Base-by-base conservation (phyloP, 805 yeast species). In the Pichia californica region DNA sequence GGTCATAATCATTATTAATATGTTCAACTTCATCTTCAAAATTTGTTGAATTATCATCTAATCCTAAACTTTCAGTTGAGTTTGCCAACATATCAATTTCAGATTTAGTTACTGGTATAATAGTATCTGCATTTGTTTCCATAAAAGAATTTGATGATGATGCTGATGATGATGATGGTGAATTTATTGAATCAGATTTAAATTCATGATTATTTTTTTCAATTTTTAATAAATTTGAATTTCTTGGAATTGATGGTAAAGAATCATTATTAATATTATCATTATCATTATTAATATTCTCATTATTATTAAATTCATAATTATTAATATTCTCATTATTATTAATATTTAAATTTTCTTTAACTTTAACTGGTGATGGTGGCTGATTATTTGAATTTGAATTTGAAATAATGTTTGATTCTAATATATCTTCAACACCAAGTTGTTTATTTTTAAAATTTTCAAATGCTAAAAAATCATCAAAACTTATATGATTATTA, bases 391-490 rank as follows among this genome's bases (percentile, higher is more conserved):
- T 15, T 21, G 19, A 31, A 19, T 25, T 23, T 7, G 23, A 26
- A 33, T 23, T 28, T 20, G 36, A 4, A 40, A 33, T 29, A 25
- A 46, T 31, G 20, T 25, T 31, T 0, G 48, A 40, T 23, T 44
- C 45, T 10, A 41, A 18, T 5, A 36, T 36, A 18, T 43, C 43
- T 8, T 40, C 20, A 10, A 38, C 38, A 3, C 50, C 50, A 15
- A 52, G 15, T 16, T 41, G 39, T 30, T 46, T 41, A 34, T 40
- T 41, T 31, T 50, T 55, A 16, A 54, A 52, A 16, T 47, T 48
- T 36, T 57, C 61, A 46, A 52, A 59, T 15, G 53, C 57, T 14
- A 43, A 14, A 5, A 58, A 52, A 39, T 61, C 63, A 21, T 50
- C 55, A 36, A 51, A 38, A 20, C 52, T 53, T 11, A 61, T 56